Conservation (phyloP, 2,329 filamentous ascomycete genomes). For the Scedosporium boydii region DNA sequence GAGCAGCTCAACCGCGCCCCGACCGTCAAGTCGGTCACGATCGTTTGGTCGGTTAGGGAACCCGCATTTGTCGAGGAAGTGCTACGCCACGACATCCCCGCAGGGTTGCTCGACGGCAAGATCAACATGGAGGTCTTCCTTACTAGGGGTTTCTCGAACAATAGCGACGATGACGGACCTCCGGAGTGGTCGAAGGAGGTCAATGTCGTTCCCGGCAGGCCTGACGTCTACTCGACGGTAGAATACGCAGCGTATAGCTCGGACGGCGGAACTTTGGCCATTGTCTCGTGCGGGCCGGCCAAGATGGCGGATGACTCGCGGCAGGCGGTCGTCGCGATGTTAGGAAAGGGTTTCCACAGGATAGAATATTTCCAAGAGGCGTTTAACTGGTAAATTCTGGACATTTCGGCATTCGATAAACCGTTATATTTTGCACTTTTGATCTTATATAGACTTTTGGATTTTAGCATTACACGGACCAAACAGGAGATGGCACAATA, state of each 20-base stretch:
- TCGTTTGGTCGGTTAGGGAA: constrained; percentile 36
- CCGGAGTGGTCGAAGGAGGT: constrained; percentile 11
- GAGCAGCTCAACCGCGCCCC: constrained; percentile 13
- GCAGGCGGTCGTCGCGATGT: constrained; percentile 21
- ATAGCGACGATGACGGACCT: neutral
- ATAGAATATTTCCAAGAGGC: constrained; percentile 34
- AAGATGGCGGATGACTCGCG: constrained; percentile 34
- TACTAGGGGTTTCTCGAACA: constrained; percentile 13
- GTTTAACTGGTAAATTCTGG: constrained; percentile 27
- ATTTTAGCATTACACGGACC: no score
- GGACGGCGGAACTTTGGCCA: constrained; percentile 21
- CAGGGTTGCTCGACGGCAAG: constrained; percentile 17
- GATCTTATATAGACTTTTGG: neutral
- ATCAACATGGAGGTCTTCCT: constrained; percentile 27
- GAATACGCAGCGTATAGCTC: constrained; percentile 14
- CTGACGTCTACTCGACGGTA: constrained; percentile 23
- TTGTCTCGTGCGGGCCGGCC: constrained; percentile 34
- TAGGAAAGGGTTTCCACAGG: constrained; percentile 15
- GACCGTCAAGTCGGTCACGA: constrained; percentile 17
- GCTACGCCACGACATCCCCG: constrained; percentile 21
- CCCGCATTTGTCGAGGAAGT: constrained; percentile 25
- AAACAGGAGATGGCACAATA: neutral
- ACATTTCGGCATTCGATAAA: neutral
- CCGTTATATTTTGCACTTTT: neutral
- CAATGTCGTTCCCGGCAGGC: constrained; percentile 18